phyloP scores from a whole-genome alignment of 192 early-diverging fungal genomes.

The Linnemannia exigua region DNA sequence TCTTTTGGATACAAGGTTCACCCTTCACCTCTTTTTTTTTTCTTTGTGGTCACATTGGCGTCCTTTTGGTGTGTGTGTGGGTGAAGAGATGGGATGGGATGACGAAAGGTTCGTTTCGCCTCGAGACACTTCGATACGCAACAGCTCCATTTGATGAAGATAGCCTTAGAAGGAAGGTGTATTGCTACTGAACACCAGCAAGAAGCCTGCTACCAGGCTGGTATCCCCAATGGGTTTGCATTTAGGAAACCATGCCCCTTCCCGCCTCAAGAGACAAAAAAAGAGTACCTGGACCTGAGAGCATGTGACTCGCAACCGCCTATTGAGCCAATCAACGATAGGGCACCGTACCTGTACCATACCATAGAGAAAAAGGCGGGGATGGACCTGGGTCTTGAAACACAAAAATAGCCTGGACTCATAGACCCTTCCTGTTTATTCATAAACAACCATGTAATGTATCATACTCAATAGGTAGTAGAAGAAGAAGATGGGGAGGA shows the following conservation, averaged over 20 bases:
- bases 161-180: not conserved
- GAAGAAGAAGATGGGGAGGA: not conserved
- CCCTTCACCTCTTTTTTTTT: too few relatives aligned
- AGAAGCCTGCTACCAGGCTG: not conserved
- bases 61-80: not conserved
- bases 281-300: conserved; percentile 2
- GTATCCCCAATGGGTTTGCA: not conserved
- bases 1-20: conserved; percentile 19
- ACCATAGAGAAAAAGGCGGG: not conserved
- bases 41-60: not conserved
- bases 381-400: not conserved
- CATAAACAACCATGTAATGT: too few relatives aligned
- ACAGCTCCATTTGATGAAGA: not conserved
- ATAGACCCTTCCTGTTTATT: too few relatives aligned
- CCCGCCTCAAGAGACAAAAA: not conserved
- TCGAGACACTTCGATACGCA: not conserved
- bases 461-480: not conserved
- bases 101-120: not conserved
- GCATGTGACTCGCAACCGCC: not conserved
- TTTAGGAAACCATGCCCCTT: not conserved
- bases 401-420: not conserved
- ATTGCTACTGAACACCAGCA: not conserved
- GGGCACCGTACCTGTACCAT: not conserved
- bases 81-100: not conserved
- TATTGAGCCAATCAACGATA: not conserved